A percentile compares a stretch with the other conserved stretches of the same genome.
Evolutionary conservation across 1,284 basidiomycete genomes (phyloP).

Genomic region (Pseudozyma flocculosa): DNA sequence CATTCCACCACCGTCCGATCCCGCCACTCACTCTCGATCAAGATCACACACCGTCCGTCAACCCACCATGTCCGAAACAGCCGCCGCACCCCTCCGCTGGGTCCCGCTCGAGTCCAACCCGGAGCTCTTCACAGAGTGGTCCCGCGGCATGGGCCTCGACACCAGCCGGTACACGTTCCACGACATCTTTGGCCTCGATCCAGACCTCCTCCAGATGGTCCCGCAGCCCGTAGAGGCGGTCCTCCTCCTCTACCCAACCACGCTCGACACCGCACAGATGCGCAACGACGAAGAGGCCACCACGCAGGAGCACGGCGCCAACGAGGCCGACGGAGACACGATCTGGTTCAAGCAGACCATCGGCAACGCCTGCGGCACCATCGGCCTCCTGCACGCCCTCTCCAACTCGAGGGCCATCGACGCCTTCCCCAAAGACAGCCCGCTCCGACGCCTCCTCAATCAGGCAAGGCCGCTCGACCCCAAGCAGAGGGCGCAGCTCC

Average conservation of each 20-base stretch:
- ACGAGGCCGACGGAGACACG: conserved; percentile 12
- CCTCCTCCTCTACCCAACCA: conserved; percentile 61
- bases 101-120: conserved; percentile 58
- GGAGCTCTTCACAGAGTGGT: conserved; percentile 54
- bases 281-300: conserved; percentile 28
- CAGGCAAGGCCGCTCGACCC: conserved; percentile 25
- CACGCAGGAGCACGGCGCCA: conserved; percentile 6
- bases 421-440: conserved; percentile 28
- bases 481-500: conserved; percentile 20
- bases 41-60: no score
- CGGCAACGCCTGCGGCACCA: conserved; percentile 58
- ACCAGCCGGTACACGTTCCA: conserved; percentile 59
- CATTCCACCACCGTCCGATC: no score
- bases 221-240: conserved; percentile 61
- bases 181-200: conserved; percentile 62
- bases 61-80: background rate
- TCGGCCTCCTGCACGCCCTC: conserved; percentile 56
- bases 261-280: conserved; percentile 56
- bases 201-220: conserved; percentile 61
- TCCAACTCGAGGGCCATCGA: conserved; percentile 43
- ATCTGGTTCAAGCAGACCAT: conserved; percentile 57
- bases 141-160: conserved; percentile 45
- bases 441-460: conserved; percentile 40
- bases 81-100: conserved; percentile 24
- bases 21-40: no score